Conservation (phyloP, 345 rosid genomes). For the Carallia brachiata region DNA sequence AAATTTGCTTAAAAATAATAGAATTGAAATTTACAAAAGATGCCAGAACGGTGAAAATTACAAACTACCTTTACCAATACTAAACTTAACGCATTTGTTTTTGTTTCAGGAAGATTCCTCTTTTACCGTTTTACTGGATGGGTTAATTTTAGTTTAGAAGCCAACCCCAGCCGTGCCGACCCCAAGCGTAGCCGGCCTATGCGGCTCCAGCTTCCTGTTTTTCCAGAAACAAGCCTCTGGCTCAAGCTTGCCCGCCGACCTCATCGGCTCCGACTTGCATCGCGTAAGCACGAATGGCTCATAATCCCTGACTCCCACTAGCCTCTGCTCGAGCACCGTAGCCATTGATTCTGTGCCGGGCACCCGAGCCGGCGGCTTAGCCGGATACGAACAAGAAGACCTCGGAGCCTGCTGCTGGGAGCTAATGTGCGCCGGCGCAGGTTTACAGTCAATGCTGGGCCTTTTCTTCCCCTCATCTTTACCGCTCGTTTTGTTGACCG, state of each 20-base stretch:
- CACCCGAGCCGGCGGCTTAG: constrained; percentile 20
- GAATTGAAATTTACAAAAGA: constrained; percentile 24
- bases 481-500: constrained; percentile 30
- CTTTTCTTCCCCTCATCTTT: constrained; percentile 47
- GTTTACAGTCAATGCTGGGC: constrained; percentile 36
- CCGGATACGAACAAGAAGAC: constrained; percentile 82
- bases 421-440: constrained; percentile 29
- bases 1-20: not conserved
- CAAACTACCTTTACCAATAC: constrained; percentile 15
- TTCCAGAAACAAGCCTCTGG: constrained; percentile 86
- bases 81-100: constrained; percentile 17
- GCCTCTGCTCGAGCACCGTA: constrained; percentile 51
- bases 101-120: too few species aligned
- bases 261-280: constrained; percentile 93
- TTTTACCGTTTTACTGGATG: too few species aligned
- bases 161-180: constrained; percentile 75
- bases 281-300: constrained; percentile 73
- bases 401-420: constrained; percentile 26
- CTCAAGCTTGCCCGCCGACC: constrained; percentile 58
- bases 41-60: not conserved
- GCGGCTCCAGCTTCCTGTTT: constrained; percentile 86
- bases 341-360: constrained; percentile 39
- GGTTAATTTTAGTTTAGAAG: too few species aligned
- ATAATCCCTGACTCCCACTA: constrained; percentile 45
- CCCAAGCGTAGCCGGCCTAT: constrained; percentile 52